These are phyloP conservation scores for Penicillium arizonense DNA, from an alignment of 495 filamentous ascomycete genomes.

Conservation along the genomic window DNA sequence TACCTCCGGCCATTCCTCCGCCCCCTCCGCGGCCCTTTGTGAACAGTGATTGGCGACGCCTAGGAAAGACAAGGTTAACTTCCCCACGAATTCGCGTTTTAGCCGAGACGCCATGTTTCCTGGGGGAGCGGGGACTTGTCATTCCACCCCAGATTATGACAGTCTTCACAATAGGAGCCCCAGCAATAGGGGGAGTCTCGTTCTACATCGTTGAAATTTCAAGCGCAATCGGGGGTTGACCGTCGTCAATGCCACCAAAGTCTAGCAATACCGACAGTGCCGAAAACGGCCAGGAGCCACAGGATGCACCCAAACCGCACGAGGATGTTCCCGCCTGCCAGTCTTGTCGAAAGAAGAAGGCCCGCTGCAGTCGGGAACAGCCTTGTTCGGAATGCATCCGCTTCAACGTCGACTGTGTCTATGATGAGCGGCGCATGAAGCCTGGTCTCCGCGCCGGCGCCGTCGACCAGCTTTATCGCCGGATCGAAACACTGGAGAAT, in stretches of 20 bases:
- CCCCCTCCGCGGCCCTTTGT: too few species aligned
- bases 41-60: too few species aligned
- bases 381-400: conserved; percentile 37
- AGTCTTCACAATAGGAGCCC: too few species aligned
- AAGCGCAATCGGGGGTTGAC: too few species aligned
- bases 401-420: conserved; percentile 31
- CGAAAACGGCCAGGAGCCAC: conserved; percentile 1
- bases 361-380: conserved; percentile 36
- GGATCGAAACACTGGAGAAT: conserved; percentile 32
- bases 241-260: not conserved
- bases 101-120: too few species aligned
- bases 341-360: conserved; percentile 41
- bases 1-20: too few species aligned
- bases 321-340: conserved; percentile 33
- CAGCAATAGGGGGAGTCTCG: too few species aligned
- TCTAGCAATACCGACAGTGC: not conserved
- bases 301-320: conserved; percentile 8
- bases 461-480: conserved; percentile 37
- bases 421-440: conserved; percentile 33
- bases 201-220: too few species aligned
- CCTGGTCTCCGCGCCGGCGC: conserved; percentile 40
- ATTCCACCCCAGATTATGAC: too few species aligned
- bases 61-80: too few species aligned
- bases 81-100: too few species aligned
- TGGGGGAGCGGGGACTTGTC: too few species aligned